These are phyloP conservation scores for Talaromyces sp. DNA, from an alignment of 2,329 filamentous ascomycete genomes.

Conservation along the genomic window DNA sequence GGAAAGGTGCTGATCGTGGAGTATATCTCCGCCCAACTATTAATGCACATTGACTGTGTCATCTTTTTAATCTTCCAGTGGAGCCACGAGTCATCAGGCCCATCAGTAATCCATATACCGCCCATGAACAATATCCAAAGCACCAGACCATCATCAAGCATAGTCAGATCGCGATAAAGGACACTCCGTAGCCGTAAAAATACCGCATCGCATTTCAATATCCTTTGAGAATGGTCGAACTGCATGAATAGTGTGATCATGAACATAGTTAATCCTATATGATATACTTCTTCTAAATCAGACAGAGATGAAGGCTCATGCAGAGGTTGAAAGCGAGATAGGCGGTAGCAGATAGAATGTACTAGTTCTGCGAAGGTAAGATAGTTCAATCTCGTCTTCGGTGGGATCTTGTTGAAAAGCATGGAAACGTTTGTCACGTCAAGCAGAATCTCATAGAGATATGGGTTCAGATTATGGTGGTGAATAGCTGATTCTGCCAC, in stretches of 20 bases:
- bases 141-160: slow-evolving; percentile 2
- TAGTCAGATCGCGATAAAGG: not conserved
- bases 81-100: not conserved
- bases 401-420: slow-evolving; percentile 4
- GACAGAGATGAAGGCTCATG: not conserved
- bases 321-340: slow-evolving; percentile 7
- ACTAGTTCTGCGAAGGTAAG: slow-evolving; percentile 8
- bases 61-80: slow-evolving; percentile 3
- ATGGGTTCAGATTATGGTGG: not conserved
- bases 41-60: not conserved
- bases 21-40: not conserved
- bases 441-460: slow-evolving; percentile 3
- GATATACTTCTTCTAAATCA: slow-evolving; percentile 5
- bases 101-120: slow-evolving; percentile 10
- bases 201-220: slow-evolving; percentile 4
- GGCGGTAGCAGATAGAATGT: slow-evolving; percentile 12
- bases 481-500: not conserved
- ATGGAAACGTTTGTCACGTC: slow-evolving; percentile 8
- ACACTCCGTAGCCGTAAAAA: not conserved
- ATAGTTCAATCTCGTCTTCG: not conserved
- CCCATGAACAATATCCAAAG: slow-evolving; percentile 15
- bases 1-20: not conserved
- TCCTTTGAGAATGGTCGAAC: not conserved
- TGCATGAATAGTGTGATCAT: slow-evolving; percentile 16
- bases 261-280: slow-evolving; percentile 15